A percentile compares a stretch with the other conserved stretches of the same genome.
Evolutionary conservation across 2,329 filamentous ascomycete species (phyloP).

Genomic region (Emmonsiellopsis sp.): DNA sequence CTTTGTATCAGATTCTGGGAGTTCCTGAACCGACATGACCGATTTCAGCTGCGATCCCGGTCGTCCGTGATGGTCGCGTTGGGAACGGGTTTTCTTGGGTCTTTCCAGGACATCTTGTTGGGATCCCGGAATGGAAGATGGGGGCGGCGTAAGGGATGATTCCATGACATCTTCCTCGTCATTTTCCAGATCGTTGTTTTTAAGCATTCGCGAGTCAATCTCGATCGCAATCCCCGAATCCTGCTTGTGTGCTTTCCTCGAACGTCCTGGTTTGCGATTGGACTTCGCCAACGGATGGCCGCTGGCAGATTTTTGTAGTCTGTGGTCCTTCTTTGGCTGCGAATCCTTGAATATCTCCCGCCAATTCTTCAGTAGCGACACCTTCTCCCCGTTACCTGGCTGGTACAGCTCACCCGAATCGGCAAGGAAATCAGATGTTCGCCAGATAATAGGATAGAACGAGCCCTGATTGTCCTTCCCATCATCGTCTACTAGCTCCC

Average conservation of each 20-base stretch:
- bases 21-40: background rate
- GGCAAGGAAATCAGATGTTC: slow-evolving; percentile 17
- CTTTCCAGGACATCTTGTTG: background rate
- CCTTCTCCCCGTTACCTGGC: slow-evolving; percentile 31
- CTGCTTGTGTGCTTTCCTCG: background rate
- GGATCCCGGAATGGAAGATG: background rate
- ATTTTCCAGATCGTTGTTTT: background rate
- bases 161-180: background rate
- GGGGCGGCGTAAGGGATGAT: background rate
- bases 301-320: background rate
- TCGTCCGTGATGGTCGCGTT: background rate
- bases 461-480: background rate
- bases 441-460: slow-evolving; percentile 35
- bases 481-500: background rate
- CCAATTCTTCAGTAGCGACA: slow-evolving; percentile 38
- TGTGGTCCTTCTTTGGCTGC: slow-evolving; percentile 19
- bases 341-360: slow-evolving; percentile 33
- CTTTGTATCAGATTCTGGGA: background rate
- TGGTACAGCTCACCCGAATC: slow-evolving; percentile 23
- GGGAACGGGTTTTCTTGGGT: background rate
- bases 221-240: background rate
- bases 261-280: background rate
- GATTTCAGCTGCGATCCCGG: background rate
- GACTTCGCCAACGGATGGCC: background rate
- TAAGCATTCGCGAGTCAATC: too few relatives aligned